A percentile compares a stretch with the other conserved stretches of the same genome.
Conservation (phyloP, 176 grass and related monocot species). For the Phoenix roebelenii region DNA sequence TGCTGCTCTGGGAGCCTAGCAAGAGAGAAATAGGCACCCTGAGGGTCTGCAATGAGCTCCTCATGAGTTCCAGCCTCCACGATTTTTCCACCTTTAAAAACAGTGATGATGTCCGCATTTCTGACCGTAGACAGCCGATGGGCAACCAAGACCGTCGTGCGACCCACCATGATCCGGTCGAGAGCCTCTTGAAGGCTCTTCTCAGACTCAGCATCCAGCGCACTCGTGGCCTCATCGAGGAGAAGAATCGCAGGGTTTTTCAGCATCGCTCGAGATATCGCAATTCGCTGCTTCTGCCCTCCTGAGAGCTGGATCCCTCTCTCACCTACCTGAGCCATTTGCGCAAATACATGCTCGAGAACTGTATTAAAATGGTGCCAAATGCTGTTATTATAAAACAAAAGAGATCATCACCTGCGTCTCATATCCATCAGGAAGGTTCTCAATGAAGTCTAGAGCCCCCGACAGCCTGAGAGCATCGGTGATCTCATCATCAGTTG, state of each 20-base stretch:
- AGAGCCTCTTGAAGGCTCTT: constrained; percentile 95
- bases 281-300: constrained; percentile 94
- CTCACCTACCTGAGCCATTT: constrained; percentile 48
- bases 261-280: constrained; percentile 77
- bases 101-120: constrained; percentile 79
- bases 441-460: constrained; percentile 75
- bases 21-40: constrained; percentile 61
- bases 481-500: constrained; percentile 56
- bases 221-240: constrained; percentile 86
- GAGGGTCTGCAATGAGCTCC: constrained; percentile 47
- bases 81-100: constrained; percentile 77
- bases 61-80: constrained; percentile 89
- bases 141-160: constrained; percentile 85
- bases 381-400: neutral
- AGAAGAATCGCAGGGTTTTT: constrained; percentile 94
- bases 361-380: no score
- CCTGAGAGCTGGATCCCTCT: constrained; percentile 86
- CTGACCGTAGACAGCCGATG: constrained; percentile 78
- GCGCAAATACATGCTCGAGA: neutral
- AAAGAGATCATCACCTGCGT: constrained; percentile 38
- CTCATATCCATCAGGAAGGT: constrained; percentile 76
- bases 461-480: constrained; percentile 82
- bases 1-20: constrained; percentile 63
- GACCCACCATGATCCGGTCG: constrained; percentile 86
- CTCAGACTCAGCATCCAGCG: constrained; percentile 83